phyloP scores from a whole-genome alignment of 768 basidiomycete genomes.

The Russula emetica region DNA sequence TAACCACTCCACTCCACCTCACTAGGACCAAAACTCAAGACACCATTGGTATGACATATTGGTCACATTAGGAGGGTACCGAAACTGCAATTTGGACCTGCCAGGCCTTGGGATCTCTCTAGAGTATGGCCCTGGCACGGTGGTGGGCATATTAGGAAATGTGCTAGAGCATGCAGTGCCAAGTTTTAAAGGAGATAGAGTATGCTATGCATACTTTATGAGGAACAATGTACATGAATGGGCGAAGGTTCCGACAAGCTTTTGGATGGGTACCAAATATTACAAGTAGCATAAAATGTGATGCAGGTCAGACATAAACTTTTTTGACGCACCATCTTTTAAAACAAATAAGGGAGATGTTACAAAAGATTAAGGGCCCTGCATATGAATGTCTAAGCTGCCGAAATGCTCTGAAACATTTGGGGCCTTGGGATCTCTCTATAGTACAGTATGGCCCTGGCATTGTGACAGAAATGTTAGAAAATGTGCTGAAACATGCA shows the following conservation, averaged over 20 bases:
- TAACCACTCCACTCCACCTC: background rate
- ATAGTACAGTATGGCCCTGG: no score
- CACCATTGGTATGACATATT: background rate
- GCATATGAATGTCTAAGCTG: no score
- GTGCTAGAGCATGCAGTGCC: no score
- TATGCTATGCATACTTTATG: constrained; percentile 1
- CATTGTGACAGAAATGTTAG: no score
- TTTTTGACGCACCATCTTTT: no score
- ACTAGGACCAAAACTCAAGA: background rate
- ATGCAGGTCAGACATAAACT: no score
- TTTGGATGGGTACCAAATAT: background rate
- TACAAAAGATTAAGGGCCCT: no score
- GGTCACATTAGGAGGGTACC: background rate
- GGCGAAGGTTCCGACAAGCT: background rate
- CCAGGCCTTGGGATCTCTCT: background rate
- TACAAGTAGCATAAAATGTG: background rate
- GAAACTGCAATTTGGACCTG: background rate
- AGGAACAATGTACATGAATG: background rate
- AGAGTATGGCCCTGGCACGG: no score
- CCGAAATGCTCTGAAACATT: no score
- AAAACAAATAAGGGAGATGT: no score
- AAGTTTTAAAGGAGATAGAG: background rate
- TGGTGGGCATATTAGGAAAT: no score
- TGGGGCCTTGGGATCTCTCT: background rate
- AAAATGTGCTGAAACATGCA: no score